Conservation (phyloP, 441 rosid species). For the Gossypium schwendimanii region DNA sequence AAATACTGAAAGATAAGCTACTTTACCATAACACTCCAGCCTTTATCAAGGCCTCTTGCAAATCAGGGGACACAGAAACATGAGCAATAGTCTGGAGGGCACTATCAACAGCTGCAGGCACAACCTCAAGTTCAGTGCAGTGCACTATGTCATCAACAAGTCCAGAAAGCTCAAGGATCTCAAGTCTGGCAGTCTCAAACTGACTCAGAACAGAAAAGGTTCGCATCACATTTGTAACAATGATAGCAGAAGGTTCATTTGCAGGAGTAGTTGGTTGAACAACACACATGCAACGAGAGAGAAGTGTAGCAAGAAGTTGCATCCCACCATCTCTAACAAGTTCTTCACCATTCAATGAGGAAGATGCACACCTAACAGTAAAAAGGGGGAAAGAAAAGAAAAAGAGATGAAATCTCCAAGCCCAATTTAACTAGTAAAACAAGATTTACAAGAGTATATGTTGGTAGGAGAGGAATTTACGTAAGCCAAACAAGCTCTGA, state of each 20-base stretch:
- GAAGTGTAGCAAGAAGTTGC: constrained; percentile 82
- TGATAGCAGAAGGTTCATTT: constrained; percentile 82
- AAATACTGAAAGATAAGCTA: neutral
- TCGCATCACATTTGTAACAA: constrained; percentile 89
- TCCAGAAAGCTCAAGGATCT: constrained; percentile 67
- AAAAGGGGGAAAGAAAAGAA: constrained; percentile 12
- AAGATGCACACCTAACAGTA: constrained; percentile 72
- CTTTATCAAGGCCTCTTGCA: constrained; percentile 76
- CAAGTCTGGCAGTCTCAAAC: constrained; percentile 87
- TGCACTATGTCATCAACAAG: constrained; percentile 92
- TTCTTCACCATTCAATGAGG: constrained; percentile 97
- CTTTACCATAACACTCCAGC: constrained; percentile 96
- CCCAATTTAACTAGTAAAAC: constrained; percentile 9
- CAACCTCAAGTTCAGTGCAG: constrained; percentile 92
- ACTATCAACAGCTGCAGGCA: constrained; percentile 91
- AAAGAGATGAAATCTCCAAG: constrained; percentile 9
- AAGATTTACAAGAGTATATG: constrained; percentile 8
- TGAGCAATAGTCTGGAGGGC: constrained; percentile 82
- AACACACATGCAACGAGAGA: constrained; percentile 90
- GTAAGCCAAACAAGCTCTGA: constrained; percentile 97
- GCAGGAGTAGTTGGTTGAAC: constrained; percentile 97
- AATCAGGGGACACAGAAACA: constrained; percentile 73
- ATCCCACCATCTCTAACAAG: constrained; percentile 97
- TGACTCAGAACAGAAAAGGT: constrained; percentile 84
- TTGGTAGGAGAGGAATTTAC: constrained; percentile 35